A percentile compares a stretch with the other conserved stretches of the same genome.
phyloP scores from a whole-genome alignment of 345 rosid species.

The Microcos paniculata region DNA sequence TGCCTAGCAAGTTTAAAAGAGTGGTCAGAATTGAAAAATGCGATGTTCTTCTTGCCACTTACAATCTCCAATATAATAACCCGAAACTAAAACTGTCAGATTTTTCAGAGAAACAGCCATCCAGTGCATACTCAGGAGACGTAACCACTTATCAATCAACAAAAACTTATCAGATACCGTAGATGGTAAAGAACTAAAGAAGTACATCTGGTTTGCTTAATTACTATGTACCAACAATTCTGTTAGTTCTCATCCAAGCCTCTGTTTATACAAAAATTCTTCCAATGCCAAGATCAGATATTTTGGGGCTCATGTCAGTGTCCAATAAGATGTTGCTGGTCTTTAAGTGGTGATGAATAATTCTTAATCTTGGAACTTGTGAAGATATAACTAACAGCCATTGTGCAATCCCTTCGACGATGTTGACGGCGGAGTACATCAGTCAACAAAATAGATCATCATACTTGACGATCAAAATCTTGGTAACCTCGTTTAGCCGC shows the following conservation, averaged over 20 bases:
- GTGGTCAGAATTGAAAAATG: neutral
- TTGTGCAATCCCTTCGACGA: conserved; percentile 29
- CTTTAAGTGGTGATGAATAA: conserved; percentile 36
- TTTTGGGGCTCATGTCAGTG: conserved; percentile 38
- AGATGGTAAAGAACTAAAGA: too few species aligned
- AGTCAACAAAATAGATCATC: too few species aligned
- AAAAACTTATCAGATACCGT: too few species aligned
- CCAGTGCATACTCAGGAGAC: conserved; percentile 50
- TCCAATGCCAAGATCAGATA: conserved; percentile 42
- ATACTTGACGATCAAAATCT: too few species aligned
- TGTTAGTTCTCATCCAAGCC: conserved; percentile 28
- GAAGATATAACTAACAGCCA: conserved; percentile 31
- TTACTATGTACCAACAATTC: conserved; percentile 57
- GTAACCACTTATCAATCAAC: conserved; percentile 32
- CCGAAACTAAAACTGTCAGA: conserved; percentile 26
- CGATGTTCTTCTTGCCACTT: neutral
- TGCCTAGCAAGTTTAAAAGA: neutral
- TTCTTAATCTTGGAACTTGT: conserved; percentile 32
- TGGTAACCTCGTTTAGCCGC: too few species aligned
- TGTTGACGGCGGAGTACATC: too few species aligned
- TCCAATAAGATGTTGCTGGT: conserved; percentile 39
- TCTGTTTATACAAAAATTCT: conserved; percentile 32
- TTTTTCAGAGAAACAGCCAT: conserved; percentile 44
- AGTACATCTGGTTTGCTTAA: too few species aligned
- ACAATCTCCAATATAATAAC: neutral